Evolutionary conservation across 2,329 filamentous ascomycete species (phyloP).

Genomic region (Trichoderma sp.): DNA sequence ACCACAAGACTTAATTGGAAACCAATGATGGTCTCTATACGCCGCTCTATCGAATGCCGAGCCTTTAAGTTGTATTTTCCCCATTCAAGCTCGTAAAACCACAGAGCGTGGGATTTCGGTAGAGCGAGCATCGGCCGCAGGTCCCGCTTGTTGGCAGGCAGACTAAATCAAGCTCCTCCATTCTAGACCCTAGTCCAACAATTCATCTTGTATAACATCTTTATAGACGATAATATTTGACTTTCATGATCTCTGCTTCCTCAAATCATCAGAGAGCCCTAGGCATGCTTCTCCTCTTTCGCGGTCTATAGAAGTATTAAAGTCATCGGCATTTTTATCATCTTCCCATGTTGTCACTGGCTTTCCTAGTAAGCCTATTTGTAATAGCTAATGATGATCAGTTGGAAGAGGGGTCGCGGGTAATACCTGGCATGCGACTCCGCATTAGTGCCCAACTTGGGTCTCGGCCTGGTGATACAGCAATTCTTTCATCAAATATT

Average conservation of each 20-base stretch:
- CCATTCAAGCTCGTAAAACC: too few species aligned
- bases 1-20: too few species aligned
- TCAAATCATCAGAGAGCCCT: not conserved
- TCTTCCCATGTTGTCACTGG: not conserved
- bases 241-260: accelerated
- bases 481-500: not conserved
- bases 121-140: too few species aligned
- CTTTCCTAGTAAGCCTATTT: not conserved
- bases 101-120: too few species aligned
- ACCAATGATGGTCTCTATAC: too few species aligned
- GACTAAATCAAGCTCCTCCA: not conserved
- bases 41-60: too few species aligned
- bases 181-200: too few species aligned
- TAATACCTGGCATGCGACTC: not conserved
- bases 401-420: not conserved
- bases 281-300: not conserved
- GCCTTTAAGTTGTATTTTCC: too few species aligned
- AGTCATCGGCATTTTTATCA: not conserved
- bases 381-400: not conserved
- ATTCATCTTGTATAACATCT: too few species aligned
- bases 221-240: not conserved
- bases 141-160: not conserved
- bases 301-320: too few species aligned
- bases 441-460: not conserved
- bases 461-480: not conserved